Conservation (phyloP, 2,329 filamentous ascomycete genomes). For the Colletotrichum filicis region DNA sequence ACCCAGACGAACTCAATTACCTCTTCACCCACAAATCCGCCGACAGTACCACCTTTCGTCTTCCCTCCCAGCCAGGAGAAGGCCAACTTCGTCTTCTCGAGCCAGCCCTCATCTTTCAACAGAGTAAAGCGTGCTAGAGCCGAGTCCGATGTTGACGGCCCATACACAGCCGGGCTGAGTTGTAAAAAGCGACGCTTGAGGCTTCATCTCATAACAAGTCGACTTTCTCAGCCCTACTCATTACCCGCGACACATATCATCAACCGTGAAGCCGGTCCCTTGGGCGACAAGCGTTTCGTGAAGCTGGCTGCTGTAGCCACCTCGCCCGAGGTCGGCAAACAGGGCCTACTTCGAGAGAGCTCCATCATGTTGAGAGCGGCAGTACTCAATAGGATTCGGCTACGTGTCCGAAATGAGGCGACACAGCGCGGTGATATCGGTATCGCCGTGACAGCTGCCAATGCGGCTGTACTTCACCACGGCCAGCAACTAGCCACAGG, state of each 20-base stretch:
- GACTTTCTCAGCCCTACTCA: slow-evolving; percentile 76
- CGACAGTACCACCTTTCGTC: neutral
- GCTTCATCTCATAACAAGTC: slow-evolving; percentile 73
- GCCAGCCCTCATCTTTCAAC: neutral
- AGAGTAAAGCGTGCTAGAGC: slow-evolving; percentile 47
- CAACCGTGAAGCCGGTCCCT: slow-evolving; percentile 63
- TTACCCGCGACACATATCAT: slow-evolving; percentile 76
- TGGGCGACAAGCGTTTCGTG: slow-evolving; percentile 59
- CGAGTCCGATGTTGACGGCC: slow-evolving; percentile 69
- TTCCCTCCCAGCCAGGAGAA: neutral
- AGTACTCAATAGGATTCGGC: slow-evolving; percentile 70
- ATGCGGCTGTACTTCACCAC: slow-evolving; percentile 47
- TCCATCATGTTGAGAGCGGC: slow-evolving; percentile 71
- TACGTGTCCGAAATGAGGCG: slow-evolving; percentile 54
- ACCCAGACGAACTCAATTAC: neutral
- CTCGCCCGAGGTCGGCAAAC: slow-evolving; percentile 48
- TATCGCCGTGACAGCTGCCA: slow-evolving; percentile 45
- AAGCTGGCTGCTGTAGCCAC: slow-evolving; percentile 53
- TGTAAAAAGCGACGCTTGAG: slow-evolving; percentile 77
- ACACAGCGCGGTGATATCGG: slow-evolving; percentile 43
- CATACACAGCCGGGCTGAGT: slow-evolving; percentile 58
- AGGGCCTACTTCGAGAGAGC: slow-evolving; percentile 57
- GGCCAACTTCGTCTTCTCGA: slow-evolving; percentile 17
- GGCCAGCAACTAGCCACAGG: slow-evolving; percentile 47
- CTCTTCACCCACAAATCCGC: neutral